Percentiles rank a stretch among this genome's conserved stretches.
These are phyloP conservation scores for Pythium grandisporangium DNA, from an alignment of 352 stramenopile species.

Conservation along the genomic window DNA sequence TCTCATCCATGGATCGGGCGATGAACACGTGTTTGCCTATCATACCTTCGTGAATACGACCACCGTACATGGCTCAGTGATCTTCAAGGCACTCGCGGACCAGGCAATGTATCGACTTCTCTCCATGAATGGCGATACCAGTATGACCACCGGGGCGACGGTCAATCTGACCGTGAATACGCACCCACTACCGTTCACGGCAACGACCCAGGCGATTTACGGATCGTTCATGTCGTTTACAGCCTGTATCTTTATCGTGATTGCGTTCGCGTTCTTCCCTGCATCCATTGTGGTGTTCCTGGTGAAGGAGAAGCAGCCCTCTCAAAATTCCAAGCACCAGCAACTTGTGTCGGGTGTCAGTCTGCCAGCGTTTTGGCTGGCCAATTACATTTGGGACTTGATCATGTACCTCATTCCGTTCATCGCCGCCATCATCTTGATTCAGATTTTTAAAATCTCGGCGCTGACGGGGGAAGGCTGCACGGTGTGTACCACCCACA, in stretches of 20 bases:
- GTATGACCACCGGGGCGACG: background rate
- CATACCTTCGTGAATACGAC: constrained; percentile 43
- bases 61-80: constrained; percentile 19
- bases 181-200: constrained; percentile 38
- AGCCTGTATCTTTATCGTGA: constrained; percentile 59
- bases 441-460: constrained; percentile 27
- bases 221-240: constrained; percentile 35
- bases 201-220: constrained; percentile 23
- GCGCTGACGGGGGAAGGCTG: constrained; percentile 22
- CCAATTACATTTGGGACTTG: constrained; percentile 90
- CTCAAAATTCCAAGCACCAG: constrained; percentile 87
- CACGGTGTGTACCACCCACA: constrained; percentile 12
- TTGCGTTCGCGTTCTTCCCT: constrained; percentile 87
- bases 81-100: constrained; percentile 49
- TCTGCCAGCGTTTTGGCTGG: constrained; percentile 90
- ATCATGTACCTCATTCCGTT: constrained; percentile 78
- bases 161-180: constrained; percentile 30
- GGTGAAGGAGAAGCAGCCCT: constrained; percentile 82
- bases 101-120: constrained; percentile 32
- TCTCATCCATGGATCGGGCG: constrained; percentile 15
- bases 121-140: constrained; percentile 8
- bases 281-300: constrained; percentile 88
- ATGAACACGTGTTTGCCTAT: constrained; percentile 27
- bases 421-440: constrained; percentile 20
- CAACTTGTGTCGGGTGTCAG: constrained; percentile 87